These are phyloP conservation scores for Pseudogymnoascus sp. DNA, from an alignment of 2,329 filamentous ascomycete genomes.

Conservation along the genomic window DNA sequence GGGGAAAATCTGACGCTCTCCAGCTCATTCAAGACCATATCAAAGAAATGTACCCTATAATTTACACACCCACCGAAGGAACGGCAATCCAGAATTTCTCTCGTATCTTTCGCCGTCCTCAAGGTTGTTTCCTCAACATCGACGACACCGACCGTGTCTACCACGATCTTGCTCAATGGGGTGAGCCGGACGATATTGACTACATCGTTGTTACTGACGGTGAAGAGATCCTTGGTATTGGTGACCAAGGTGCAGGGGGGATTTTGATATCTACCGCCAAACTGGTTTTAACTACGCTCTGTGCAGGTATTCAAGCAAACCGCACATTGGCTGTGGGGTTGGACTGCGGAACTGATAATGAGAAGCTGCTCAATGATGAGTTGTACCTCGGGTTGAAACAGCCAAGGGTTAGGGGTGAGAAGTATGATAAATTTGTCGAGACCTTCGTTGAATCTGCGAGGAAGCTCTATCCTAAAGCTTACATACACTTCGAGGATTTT, in stretches of 20 bases:
- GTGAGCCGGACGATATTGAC: conserved; percentile 65
- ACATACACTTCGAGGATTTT: conserved; percentile 88
- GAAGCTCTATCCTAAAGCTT: conserved; percentile 66
- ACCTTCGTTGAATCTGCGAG: conserved; percentile 60
- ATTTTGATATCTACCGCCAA: conserved; percentile 81
- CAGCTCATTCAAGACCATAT: conserved; percentile 68
- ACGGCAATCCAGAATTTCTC: conserved; percentile 84
- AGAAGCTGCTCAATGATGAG: conserved; percentile 62
- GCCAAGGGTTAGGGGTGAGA: conserved; percentile 55
- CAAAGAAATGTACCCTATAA: conserved; percentile 81
- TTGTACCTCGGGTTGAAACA: conserved; percentile 69
- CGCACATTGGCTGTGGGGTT: conserved; percentile 72
- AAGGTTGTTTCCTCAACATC: conserved; percentile 75
- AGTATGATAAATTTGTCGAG: conserved; percentile 71
- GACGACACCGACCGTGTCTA: conserved; percentile 57
- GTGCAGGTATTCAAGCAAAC: conserved; percentile 76
- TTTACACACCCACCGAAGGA: conserved; percentile 85
- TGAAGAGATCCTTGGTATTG: conserved; percentile 74
- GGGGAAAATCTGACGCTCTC: conserved; percentile 10
- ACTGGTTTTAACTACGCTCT: conserved; percentile 71
- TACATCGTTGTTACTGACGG: conserved; percentile 74
- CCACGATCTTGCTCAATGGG: conserved; percentile 59
- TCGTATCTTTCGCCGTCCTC: conserved; percentile 63
- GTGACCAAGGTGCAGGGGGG: conserved; percentile 78
- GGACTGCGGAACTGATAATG: conserved; percentile 79